A percentile compares a stretch with the other conserved stretches of the same genome.
Evolutionary conservation across 768 basidiomycete species (phyloP).

Genomic region (Terana coerulea): DNA sequence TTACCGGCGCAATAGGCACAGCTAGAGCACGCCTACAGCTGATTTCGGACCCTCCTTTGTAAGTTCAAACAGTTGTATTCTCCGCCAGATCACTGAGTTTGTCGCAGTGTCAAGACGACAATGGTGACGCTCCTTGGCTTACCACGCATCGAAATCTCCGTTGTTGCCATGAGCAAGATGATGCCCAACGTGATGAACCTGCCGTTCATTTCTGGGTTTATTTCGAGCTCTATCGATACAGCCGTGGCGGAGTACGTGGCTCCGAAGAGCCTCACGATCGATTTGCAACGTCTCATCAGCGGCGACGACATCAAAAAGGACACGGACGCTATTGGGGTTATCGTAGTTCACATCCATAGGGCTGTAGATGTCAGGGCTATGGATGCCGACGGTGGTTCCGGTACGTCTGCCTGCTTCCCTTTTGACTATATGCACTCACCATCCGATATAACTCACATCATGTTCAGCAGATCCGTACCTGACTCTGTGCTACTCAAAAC

Average conservation of each 20-base stretch:
- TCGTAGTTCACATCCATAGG: conserved; percentile 61
- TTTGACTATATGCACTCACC: neutral
- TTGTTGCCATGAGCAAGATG: conserved; percentile 55
- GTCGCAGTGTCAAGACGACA: conserved; percentile 38
- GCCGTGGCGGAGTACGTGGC: conserved; percentile 62
- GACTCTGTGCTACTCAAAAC: conserved; percentile 60
- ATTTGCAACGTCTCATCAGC: conserved; percentile 59
- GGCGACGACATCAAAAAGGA: conserved; percentile 52
- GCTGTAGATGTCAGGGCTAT: conserved; percentile 47
- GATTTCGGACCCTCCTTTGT: conserved; percentile 67
- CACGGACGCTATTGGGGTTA: conserved; percentile 60
- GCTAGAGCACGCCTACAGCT: conserved; percentile 68
- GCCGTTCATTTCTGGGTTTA: conserved; percentile 64
- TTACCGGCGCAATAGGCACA: conserved; percentile 61
- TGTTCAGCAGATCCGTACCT: conserved; percentile 45
- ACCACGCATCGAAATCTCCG: conserved; percentile 60
- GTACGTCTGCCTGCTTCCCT: conserved; percentile 17
- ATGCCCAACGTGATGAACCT: conserved; percentile 80
- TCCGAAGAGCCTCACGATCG: conserved; percentile 66
- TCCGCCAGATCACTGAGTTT: conserved; percentile 21
- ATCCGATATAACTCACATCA: neutral
- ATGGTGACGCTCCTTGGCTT: conserved; percentile 66
- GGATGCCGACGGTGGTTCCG: conserved; percentile 34
- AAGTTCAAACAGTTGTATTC: conserved; percentile 5
- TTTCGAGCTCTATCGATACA: conserved; percentile 63